Conservation (phyloP, 2,329 filamentous ascomycete species). For the Didymella exigua region DNA sequence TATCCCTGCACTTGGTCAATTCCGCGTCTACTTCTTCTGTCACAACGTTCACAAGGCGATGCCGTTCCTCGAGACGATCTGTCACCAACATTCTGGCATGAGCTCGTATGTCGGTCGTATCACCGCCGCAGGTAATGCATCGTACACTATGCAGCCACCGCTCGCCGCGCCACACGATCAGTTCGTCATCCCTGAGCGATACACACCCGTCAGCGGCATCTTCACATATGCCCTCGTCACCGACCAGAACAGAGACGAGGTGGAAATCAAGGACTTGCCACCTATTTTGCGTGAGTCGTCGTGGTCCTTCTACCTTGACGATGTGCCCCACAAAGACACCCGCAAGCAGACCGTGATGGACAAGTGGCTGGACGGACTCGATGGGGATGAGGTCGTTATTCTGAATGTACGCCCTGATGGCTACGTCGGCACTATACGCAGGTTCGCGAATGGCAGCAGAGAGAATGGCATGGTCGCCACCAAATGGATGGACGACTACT, state of each 20-base stretch:
- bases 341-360: slow-evolving; percentile 61
- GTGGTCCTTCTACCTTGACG: slow-evolving; percentile 76
- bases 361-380: slow-evolving; percentile 71
- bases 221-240: slow-evolving; percentile 72
- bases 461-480: slow-evolving; percentile 45
- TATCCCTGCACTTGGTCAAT: slow-evolving; percentile 77
- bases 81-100: slow-evolving; percentile 58
- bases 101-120: slow-evolving; percentile 65
- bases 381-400: slow-evolving; percentile 64
- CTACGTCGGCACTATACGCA: slow-evolving; percentile 69
- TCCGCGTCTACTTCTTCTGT: slow-evolving; percentile 74
- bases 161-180: slow-evolving; percentile 65
- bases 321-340: slow-evolving; percentile 63
- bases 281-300: slow-evolving; percentile 65
- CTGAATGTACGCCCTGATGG: slow-evolving; percentile 75
- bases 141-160: slow-evolving; percentile 66
- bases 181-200: slow-evolving; percentile 70
- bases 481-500: slow-evolving; percentile 59
- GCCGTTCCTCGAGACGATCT: slow-evolving; percentile 66
- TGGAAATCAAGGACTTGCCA: slow-evolving; percentile 71
- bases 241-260: slow-evolving; percentile 64
- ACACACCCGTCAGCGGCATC: slow-evolving; percentile 69
- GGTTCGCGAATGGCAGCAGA: slow-evolving; percentile 43
- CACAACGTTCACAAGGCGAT: slow-evolving; percentile 62
- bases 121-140: slow-evolving; percentile 64